Evolutionary conservation across 2,329 filamentous ascomycete genomes (phyloP), one percentile per base, ranked within the genome.

Genomic region (Pseudophaeomoniella oleicola): DNA sequence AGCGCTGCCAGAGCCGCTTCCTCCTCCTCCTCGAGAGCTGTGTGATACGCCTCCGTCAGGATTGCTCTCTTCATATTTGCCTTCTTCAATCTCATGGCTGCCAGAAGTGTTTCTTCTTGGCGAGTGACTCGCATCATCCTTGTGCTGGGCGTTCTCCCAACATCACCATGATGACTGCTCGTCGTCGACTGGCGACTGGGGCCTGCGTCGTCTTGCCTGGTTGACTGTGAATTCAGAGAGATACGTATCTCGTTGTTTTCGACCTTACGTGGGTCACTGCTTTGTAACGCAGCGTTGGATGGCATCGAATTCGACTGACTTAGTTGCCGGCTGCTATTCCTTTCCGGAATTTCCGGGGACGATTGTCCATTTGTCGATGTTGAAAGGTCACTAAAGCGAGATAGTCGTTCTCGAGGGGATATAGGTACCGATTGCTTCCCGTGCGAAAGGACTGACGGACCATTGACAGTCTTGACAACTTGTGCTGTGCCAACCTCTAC

Each of bases 61-160:
- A 18, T 34, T 15, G 15, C 16, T 15, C 32, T 34, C 3, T 60
- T 59, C 46, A 68, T 60, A 29, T 55, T 59, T 35, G 64, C 63
- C 42, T 63, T 57, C 34, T 66, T 65, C 36, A 58, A 52, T 37
- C 67, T 56, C 51, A 71, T 62, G 2, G 66, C 63, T 44, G 66
- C 65, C 3, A 71, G 50, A 1, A 71, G 54, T 30, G 61, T 55
- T 41, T 70, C 64, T 49, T 71, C 67, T 46, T 70, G 66, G 37
- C 63, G 55, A 0, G 67, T 71, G 16, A 71, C 67, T 11, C 64
- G 60, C 52, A 71, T 69, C 14, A 69, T 50, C 30, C 61, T 58
- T 40, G 62, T 64, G 41, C 62, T 54, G 35, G 59, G 50, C 40
- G 59, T 55, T 12, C 46, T 44, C 14, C 38, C 5, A 4, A 37